A percentile compares a stretch with the other conserved stretches of the same genome.
Conservation (phyloP, 2,329 filamentous ascomycete genomes). For the Conoideocrella luteorostrata region DNA sequence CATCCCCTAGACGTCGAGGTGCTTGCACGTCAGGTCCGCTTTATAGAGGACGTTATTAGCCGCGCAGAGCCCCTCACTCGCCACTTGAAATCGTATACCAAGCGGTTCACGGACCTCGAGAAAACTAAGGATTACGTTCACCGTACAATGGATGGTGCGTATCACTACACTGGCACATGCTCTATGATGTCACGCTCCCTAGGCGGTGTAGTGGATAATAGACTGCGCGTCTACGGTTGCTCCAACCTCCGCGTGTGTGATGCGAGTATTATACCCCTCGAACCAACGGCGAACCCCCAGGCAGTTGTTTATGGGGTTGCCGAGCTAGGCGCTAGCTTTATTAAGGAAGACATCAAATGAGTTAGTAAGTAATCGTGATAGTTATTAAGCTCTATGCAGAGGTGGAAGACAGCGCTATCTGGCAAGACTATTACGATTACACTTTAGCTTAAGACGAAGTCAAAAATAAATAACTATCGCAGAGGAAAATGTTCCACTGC, state of each 20-base stretch:
- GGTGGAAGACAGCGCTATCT: too few relatives aligned
- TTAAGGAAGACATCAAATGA: slow-evolving; percentile 21
- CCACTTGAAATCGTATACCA: not conserved
- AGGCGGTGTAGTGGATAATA: slow-evolving; percentile 38
- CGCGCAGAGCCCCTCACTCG: not conserved
- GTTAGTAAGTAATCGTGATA: too few relatives aligned
- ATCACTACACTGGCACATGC: slow-evolving; percentile 43
- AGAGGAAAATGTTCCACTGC: too few relatives aligned
- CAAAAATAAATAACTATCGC: too few relatives aligned
- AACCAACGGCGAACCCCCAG: slow-evolving; percentile 30
- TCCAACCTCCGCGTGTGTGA: slow-evolving; percentile 38
- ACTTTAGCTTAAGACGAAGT: too few relatives aligned
- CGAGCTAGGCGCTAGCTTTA: slow-evolving; percentile 35
- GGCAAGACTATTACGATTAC: too few relatives aligned
- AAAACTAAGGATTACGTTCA: slow-evolving; percentile 29
- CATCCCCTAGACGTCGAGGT: slow-evolving; percentile 51
- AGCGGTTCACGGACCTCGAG: slow-evolving; percentile 18
- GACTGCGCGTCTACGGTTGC: slow-evolving; percentile 36
- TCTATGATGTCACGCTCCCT: slow-evolving; percentile 40
- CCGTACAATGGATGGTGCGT: slow-evolving; percentile 29
- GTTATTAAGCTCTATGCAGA: too few relatives aligned
- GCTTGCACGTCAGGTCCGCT: slow-evolving; percentile 36
- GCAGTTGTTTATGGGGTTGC: slow-evolving; percentile 22
- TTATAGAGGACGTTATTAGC: slow-evolving; percentile 24
- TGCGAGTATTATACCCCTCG: slow-evolving; percentile 38